Conservation (phyloP, 2,329 filamentous ascomycete genomes). For the Cladosporium cucumerinum region DNA sequence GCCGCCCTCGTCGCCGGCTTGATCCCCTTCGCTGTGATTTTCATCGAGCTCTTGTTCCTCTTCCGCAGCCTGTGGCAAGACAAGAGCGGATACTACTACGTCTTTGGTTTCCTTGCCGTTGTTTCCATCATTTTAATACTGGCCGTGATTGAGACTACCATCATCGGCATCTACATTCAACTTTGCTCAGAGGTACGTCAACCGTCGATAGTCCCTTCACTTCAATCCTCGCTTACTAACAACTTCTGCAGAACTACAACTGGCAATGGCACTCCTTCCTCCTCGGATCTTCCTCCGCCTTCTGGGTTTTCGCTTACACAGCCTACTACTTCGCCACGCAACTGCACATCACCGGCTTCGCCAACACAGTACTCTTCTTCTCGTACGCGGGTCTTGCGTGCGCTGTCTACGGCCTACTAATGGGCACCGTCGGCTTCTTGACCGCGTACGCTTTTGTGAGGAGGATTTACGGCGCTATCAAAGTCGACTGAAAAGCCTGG, state of each 20-base stretch:
- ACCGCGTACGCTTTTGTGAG: conserved; percentile 80
- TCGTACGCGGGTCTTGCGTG: conserved; percentile 80
- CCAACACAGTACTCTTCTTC: conserved; percentile 79
- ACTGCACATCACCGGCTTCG: conserved; percentile 75
- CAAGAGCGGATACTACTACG: conserved; percentile 88
- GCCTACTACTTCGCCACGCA: conserved; percentile 80
- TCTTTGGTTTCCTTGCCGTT: conserved; percentile 79
- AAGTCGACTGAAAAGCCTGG: conserved; percentile 32
- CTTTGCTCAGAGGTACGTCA: conserved; percentile 66
- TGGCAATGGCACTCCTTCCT: conserved; percentile 93
- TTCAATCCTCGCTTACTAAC: conserved; percentile 18
- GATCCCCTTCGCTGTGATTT: conserved; percentile 81
- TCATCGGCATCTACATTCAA: conserved; percentile 78
- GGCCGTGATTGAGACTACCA: conserved; percentile 76
- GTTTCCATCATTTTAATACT: conserved; percentile 69
- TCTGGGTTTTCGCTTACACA: conserved; percentile 82
- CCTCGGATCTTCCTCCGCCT: conserved; percentile 69
- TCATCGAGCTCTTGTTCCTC: conserved; percentile 81
- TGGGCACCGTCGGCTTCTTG: conserved; percentile 80
- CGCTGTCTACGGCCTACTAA: conserved; percentile 74
- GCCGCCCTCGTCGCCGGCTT: conserved; percentile 70
- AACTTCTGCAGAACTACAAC: conserved; percentile 62
- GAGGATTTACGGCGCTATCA: conserved; percentile 64
- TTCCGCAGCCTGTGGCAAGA: conserved; percentile 88
- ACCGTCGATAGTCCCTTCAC: not conserved